phyloP scores from a whole-genome alignment of 1,284 basidiomycete genomes.

The Exsudoporus floridanus region DNA sequence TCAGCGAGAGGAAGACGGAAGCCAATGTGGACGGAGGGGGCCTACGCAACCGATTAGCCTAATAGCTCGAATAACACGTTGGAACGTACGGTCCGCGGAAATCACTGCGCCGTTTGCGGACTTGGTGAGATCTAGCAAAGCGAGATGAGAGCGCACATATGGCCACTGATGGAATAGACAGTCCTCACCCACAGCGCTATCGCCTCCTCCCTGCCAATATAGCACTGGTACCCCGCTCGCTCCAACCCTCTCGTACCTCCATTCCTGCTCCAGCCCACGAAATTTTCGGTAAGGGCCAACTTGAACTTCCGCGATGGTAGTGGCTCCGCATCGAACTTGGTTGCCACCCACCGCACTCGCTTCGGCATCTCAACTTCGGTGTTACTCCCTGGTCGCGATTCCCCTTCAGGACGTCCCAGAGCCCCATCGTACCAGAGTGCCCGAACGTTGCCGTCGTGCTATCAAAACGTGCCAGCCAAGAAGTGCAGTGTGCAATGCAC shows the following conservation, averaged over 20 bases:
- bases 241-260: no score
- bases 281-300: constrained; percentile 3
- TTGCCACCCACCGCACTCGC: constrained; percentile 19
- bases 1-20: constrained; percentile 12
- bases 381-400: constrained; percentile 5
- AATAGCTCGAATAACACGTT: constrained; percentile 26
- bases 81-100: constrained; percentile 29
- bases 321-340: constrained; percentile 20
- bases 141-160: constrained; percentile 22
- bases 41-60: constrained; percentile 25
- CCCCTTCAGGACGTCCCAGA: constrained; percentile 7
- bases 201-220: constrained; percentile 7
- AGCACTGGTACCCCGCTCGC: background rate
- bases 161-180: constrained; percentile 2
- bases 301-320: background rate
- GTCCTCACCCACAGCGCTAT: no score
- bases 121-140: constrained; percentile 25
- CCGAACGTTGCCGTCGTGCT: constrained; percentile 3
- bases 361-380: constrained; percentile 23
- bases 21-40: constrained; percentile 12
- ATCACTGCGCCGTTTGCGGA: constrained; percentile 28
- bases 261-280: background rate
- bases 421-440: constrained; percentile 10
- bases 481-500: constrained; percentile 5
- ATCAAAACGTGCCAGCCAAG: constrained; percentile 21